A percentile compares a stretch with the other conserved stretches of the same genome.
Conservation (phyloP, 306 rosid genomes). For the Prunus mume region DNA sequence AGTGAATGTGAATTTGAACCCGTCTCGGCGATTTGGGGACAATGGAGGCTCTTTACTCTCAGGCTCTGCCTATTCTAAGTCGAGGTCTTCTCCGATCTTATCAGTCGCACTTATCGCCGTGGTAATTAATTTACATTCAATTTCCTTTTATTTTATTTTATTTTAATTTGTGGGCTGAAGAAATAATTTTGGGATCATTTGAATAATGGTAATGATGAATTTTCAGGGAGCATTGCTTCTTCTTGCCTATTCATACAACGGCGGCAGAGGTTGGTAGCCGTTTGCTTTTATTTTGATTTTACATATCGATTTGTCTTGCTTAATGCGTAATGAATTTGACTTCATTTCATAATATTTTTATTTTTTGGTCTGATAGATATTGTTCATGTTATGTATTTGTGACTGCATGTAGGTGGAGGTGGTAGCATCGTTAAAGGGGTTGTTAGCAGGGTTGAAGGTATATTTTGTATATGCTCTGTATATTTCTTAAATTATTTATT, state of each 20-base stretch:
- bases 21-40: slow-evolving; percentile 56
- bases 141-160: background rate
- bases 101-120: slow-evolving; percentile 38
- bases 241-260: slow-evolving; percentile 42
- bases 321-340: background rate
- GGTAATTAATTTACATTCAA: slow-evolving; percentile 13
- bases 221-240: slow-evolving; percentile 51
- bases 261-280: slow-evolving; percentile 37
- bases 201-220: background rate
- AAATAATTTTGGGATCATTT: background rate
- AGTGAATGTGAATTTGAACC: slow-evolving; percentile 20
- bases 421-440: slow-evolving; percentile 28
- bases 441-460: slow-evolving; percentile 65
- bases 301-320: background rate
- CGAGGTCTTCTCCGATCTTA: slow-evolving; percentile 49
- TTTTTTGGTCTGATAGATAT: too few relatives aligned
- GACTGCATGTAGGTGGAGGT: slow-evolving; percentile 48
- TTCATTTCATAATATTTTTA: too few relatives aligned
- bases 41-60: slow-evolving; percentile 37
- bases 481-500: too few relatives aligned
- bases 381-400: background rate
- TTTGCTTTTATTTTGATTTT: background rate
- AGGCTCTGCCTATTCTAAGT: slow-evolving; percentile 33
- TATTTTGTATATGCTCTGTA: background rate
- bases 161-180: background rate